Conservation (phyloP, 139 green algal genomes). For the Bryopsis sp. region DNA sequence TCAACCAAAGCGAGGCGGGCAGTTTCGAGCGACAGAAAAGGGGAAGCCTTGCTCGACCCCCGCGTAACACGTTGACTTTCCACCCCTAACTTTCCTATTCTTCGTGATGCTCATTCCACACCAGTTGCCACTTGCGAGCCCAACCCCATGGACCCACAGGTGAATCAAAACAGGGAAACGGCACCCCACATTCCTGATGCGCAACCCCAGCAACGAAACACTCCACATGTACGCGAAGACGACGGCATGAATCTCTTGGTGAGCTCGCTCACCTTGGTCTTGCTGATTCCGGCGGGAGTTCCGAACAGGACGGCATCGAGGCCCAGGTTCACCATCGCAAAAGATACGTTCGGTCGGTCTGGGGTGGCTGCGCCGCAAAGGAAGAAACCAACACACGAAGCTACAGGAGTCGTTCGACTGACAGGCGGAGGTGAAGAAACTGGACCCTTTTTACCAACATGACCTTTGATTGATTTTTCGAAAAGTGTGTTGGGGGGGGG, state of each 20-base stretch:
- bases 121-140: neutral
- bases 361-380: too few relatives aligned
- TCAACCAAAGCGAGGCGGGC: neutral
- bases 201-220: constrained; percentile 17
- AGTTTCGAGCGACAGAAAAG: neutral
- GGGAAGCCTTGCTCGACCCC: neutral
- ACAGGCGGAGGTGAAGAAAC: too few relatives aligned
- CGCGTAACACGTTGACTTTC: too few relatives aligned
- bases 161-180: neutral
- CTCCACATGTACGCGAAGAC: neutral
- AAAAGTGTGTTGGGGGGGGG: too few relatives aligned
- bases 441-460: too few relatives aligned
- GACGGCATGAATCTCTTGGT: neutral
- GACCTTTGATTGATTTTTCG: too few relatives aligned
- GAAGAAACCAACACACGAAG: too few relatives aligned
- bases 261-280: constrained; percentile 46
- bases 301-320: constrained; percentile 60
- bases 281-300: constrained; percentile 43
- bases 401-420: too few relatives aligned
- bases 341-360: too few relatives aligned
- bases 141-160: neutral
- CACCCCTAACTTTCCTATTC: neutral
- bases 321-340: constrained; percentile 47
- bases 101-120: neutral
- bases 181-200: neutral